Evolutionary conservation across 768 basidiomycete genomes (phyloP).

Genomic region (Naganishia onofrii): DNA sequence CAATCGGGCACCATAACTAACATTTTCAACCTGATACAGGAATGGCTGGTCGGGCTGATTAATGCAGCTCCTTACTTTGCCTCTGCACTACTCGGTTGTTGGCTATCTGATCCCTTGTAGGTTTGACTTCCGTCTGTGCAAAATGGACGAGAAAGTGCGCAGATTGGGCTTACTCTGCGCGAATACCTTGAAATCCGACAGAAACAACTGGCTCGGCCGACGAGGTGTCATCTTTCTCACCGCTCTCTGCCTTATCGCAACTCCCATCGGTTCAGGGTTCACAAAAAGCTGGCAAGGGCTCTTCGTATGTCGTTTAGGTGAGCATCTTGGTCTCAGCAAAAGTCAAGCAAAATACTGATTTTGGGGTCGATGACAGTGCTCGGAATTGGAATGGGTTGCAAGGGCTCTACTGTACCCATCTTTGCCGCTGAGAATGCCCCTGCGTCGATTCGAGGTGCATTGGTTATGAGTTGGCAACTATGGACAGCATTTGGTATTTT

Average conservation of each 20-base stretch:
- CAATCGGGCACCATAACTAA: slow-evolving; percentile 32
- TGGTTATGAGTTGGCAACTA: slow-evolving; percentile 81
- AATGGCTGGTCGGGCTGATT: slow-evolving; percentile 46
- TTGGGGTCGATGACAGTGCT: neutral
- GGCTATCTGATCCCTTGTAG: slow-evolving; percentile 21
- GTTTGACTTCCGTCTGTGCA: neutral
- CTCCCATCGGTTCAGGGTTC: slow-evolving; percentile 48
- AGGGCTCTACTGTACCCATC: slow-evolving; percentile 59
- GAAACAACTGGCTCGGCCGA: slow-evolving; percentile 61
- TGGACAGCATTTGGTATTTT: slow-evolving; percentile 55
- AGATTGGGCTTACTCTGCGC: neutral
- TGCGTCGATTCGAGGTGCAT: slow-evolving; percentile 76
- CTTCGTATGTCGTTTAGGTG: slow-evolving; percentile 9
- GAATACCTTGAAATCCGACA: neutral
- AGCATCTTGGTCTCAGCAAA: neutral
- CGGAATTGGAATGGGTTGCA: slow-evolving; percentile 37
- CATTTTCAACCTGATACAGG: neutral
- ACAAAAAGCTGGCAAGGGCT: slow-evolving; percentile 38
- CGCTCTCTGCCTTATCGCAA: slow-evolving; percentile 55
- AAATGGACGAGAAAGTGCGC: neutral
- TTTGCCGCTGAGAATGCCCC: slow-evolving; percentile 77
- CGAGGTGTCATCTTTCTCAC: slow-evolving; percentile 62
- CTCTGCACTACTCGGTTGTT: slow-evolving; percentile 7
- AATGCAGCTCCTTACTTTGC: slow-evolving; percentile 42
- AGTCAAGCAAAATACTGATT: neutral